These are phyloP conservation scores for Heterobasidion irregulare DNA, from an alignment of 1,284 basidiomycete genomes.

Conservation along the genomic window DNA sequence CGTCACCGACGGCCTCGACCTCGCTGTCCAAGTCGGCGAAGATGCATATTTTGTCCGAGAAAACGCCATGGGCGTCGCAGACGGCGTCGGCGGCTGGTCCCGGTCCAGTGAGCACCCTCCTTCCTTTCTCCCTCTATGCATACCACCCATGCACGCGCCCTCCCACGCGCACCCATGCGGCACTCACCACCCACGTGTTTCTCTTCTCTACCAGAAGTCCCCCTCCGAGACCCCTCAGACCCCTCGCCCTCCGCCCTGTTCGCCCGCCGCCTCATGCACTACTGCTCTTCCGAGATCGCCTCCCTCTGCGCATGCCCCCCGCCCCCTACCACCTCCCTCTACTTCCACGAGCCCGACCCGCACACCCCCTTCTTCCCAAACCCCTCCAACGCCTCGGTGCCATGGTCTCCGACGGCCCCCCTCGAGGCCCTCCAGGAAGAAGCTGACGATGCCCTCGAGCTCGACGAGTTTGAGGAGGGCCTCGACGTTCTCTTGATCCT, in stretches of 20 bases:
- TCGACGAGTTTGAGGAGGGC: conserved; percentile 58
- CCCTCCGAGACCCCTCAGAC: background rate
- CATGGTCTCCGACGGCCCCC: conserved; percentile 1
- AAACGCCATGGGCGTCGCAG: conserved; percentile 83
- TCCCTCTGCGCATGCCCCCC: conserved; percentile 1
- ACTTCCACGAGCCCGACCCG: conserved; percentile 14
- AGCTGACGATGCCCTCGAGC: background rate
- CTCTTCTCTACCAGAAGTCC: background rate
- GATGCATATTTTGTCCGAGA: conserved; percentile 80
- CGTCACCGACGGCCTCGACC: conserved; percentile 24
- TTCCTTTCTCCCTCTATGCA: background rate
- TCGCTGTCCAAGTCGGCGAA: conserved; percentile 74
- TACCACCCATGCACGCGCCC: background rate
- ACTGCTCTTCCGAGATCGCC: conserved; percentile 50
- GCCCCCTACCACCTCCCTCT: conserved; percentile 4
- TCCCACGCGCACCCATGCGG: background rate
- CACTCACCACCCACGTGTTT: conserved; percentile 2
- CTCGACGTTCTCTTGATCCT: conserved; percentile 59
- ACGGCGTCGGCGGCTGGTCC: conserved; percentile 89
- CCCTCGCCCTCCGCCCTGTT: conserved; percentile 70
- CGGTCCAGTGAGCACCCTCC: conserved; percentile 24
- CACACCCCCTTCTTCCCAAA: conserved; percentile 1
- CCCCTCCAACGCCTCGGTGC: background rate
- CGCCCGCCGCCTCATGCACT: conserved; percentile 83
- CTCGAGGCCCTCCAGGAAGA: conserved; percentile 4